Base-by-base conservation (phyloP, 495 filamentous ascomycete species). In the Annulohypoxylon nitens region DNA sequence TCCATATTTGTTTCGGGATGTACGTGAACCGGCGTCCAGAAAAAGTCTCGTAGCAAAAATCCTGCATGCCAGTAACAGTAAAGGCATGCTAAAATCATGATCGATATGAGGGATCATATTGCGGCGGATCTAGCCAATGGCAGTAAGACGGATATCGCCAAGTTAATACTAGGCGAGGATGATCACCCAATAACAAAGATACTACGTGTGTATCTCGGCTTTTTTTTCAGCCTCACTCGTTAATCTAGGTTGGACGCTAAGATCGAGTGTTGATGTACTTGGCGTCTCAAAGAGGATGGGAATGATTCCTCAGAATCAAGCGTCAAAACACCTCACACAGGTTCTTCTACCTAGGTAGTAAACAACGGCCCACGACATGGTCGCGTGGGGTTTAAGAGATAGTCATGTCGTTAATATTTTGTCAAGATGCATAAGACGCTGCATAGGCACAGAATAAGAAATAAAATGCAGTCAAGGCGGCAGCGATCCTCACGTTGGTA, bases 1-100 rank as follows among this genome's bases (percentile, higher is more conserved):
- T 30, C 64, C 60, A 20, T 58, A 16, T 55, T 64, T 54, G 70
- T 73, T 64, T 69, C 64, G 70, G 70, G 58, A 69, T 61, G 39
- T 63, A 48, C 16, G 37, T 45, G n/a, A 37, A 53, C 25, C 50
- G 23, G 45, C 59, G 25, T 61, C 6, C 14, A 36, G 18, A 64
- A 50, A 47, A 51, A 54, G 55, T 37, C 54, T 63, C 33, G 39
- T 14, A 26, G 55, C 59, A 47, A 36, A 30, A 36, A 69, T 69
- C 47, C 51, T 69, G 58, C 66, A 69, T 51, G n/a, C 12, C 9
- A 60, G 57, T n/a, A 23, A 41, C 12, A 33, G 39, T 7, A 23
- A 34, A 18, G 34, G 11, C 34, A 20, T 58, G 33, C 18, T 58
- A 14, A 20, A 60, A 60, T 60, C 57, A 60, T 43, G 36, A 60